These are phyloP conservation scores for Botryotinia narcissicola DNA, from an alignment of 2,329 filamentous ascomycete species.

Conservation along the genomic window DNA sequence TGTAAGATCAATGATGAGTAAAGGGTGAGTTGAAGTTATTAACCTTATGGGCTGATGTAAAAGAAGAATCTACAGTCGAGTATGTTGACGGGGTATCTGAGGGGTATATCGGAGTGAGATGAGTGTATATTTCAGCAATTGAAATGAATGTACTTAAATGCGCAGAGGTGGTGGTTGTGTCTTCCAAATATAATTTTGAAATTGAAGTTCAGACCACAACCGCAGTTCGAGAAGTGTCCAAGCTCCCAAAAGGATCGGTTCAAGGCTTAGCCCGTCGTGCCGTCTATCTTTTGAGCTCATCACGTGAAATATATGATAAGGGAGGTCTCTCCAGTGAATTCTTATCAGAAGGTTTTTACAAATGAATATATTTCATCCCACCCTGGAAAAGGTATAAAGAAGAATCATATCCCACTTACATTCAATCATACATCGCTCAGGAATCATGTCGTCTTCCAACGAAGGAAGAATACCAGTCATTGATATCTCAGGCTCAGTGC, in stretches of 20 bases:
- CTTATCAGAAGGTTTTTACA: constrained; percentile 1
- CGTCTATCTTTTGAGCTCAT: not conserved
- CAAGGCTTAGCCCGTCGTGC: not conserved
- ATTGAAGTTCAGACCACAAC: constrained; percentile 9
- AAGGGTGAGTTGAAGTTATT: not conserved
- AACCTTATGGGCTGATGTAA: not conserved
- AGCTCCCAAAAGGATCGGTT: not conserved
- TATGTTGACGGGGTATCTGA: no score
- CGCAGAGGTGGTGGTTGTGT: not conserved
- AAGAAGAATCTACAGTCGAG: not conserved
- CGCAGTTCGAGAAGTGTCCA: constrained; percentile 1
- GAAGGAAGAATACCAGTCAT: constrained; percentile 68
- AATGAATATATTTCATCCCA: constrained; percentile 3
- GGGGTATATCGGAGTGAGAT: not conserved
- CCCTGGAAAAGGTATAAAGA: not conserved
- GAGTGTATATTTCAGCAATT: not conserved
- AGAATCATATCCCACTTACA: not conserved
- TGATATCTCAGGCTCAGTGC: constrained; percentile 64
- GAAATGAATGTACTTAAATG: not conserved
- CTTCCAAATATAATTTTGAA: not conserved
- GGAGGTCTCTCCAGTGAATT: not conserved
- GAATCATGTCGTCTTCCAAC: constrained; percentile 13
- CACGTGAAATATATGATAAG: not conserved
- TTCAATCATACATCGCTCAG: not conserved
- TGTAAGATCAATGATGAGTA: not conserved